Evolutionary conservation across 768 basidiomycete species (phyloP).

Genomic region (Hydnomerulius pinastri): DNA sequence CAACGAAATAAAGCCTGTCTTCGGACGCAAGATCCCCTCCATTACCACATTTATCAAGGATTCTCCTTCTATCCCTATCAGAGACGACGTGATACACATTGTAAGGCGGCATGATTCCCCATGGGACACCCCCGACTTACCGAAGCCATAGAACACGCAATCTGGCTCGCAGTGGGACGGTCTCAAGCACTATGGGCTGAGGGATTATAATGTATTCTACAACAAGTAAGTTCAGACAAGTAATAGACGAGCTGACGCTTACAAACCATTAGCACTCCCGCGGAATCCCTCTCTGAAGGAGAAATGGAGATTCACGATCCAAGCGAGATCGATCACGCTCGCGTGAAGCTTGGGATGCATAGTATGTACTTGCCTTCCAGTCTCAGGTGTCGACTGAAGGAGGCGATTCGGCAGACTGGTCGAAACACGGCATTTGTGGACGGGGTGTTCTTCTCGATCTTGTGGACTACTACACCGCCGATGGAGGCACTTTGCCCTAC

Average conservation of each 20-base stretch:
- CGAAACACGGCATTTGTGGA: conserved; percentile 68
- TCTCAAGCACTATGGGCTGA: conserved; percentile 56
- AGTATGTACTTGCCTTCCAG: conserved; percentile 43
- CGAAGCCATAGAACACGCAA: conserved; percentile 57
- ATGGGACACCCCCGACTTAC: background rate
- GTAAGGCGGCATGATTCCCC: conserved; percentile 28
- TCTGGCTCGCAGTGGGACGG: conserved; percentile 75
- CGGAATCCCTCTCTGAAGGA: conserved; percentile 45
- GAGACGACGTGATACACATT: conserved; percentile 58
- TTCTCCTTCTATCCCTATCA: conserved; percentile 17
- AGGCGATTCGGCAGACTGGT: conserved; percentile 52
- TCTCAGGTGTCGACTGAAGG: background rate
- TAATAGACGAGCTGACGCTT: background rate
- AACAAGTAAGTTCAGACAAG: conserved; percentile 47
- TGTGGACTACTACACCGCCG: conserved; percentile 50
- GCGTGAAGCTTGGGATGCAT: conserved; percentile 63
- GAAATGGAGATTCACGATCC: conserved; percentile 51
- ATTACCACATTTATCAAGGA: conserved; percentile 41
- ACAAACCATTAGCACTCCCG: conserved; percentile 40
- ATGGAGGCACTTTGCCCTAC: conserved; percentile 48
- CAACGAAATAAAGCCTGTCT: conserved; percentile 50
- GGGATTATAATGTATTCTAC: conserved; percentile 57
- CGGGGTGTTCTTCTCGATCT: conserved; percentile 69
- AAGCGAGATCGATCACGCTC: conserved; percentile 44
- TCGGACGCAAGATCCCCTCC: conserved; percentile 54